Conservation (phyloP, 2,329 filamentous ascomycete genomes). For the Amylocarpus encephaloides region DNA sequence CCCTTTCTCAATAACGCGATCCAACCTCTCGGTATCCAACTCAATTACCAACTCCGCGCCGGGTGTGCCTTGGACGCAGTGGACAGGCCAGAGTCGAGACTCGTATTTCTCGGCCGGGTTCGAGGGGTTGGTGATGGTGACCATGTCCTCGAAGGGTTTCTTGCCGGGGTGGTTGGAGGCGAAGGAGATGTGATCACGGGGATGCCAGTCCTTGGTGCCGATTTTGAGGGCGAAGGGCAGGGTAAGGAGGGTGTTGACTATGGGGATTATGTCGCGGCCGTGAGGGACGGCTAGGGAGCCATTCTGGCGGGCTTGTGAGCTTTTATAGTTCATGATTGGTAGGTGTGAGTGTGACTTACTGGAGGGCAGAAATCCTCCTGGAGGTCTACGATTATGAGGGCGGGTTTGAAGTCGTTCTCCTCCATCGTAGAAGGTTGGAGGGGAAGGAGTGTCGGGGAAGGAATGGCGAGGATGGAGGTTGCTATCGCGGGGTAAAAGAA, state of each 20-base stretch:
- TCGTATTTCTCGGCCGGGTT: slow-evolving; percentile 57
- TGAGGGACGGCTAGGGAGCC: slow-evolving; percentile 77
- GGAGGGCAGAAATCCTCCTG: slow-evolving; percentile 95
- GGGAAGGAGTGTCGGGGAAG: no score
- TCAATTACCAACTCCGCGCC: slow-evolving; percentile 72
- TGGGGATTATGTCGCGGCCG: slow-evolving; percentile 62
- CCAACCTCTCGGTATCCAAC: slow-evolving; percentile 53
- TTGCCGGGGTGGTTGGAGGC: slow-evolving; percentile 68
- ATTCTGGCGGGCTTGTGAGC: slow-evolving; percentile 44
- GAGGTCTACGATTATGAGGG: slow-evolving; percentile 75
- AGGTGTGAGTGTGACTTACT: slow-evolving; percentile 41
- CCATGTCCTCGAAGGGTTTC: slow-evolving; percentile 58
- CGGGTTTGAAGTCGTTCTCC: slow-evolving; percentile 39
- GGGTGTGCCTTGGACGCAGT: slow-evolving; percentile 71
- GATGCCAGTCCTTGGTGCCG: slow-evolving; percentile 92
- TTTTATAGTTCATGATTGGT: slow-evolving; percentile 2
- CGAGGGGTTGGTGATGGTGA: slow-evolving; percentile 60
- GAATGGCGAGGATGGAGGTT: no score
- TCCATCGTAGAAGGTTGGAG: no score
- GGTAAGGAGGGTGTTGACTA: slow-evolving; percentile 68
- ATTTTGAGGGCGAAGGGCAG: slow-evolving; percentile 68
- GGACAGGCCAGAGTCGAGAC: slow-evolving; percentile 78
- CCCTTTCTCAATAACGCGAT: slow-evolving; percentile 72
- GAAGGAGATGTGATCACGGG: slow-evolving; percentile 78
- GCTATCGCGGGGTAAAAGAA: no score